Percentiles rank a stretch among this genome's conserved stretches.
These are phyloP conservation scores for Leptodermis oblonga DNA, from an alignment of 257 asterid genomes.

Conservation along the genomic window DNA sequence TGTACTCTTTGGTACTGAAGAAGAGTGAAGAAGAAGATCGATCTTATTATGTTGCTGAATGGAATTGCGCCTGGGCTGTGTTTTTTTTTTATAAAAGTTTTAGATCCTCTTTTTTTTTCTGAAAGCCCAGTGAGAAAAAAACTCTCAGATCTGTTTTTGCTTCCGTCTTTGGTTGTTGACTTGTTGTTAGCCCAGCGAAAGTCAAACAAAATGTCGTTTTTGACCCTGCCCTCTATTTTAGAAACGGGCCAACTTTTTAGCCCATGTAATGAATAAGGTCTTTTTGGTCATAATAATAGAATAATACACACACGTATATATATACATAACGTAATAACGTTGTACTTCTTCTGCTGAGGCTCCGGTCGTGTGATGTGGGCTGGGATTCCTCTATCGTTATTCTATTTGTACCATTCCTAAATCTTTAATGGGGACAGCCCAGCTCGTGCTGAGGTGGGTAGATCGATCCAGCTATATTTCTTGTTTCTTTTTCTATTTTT, in stretches of 20 bases:
- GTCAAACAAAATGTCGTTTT: not conserved
- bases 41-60: too few species aligned
- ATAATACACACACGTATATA: too few species aligned
- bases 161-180: constrained; percentile 15
- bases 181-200: constrained; percentile 18
- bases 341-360: not conserved
- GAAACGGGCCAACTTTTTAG: constrained; percentile 13
- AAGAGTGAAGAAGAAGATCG: too few species aligned
- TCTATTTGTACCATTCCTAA: not conserved
- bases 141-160: constrained; percentile 25
- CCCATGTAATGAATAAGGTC: constrained; percentile 5
- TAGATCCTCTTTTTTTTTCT: not conserved
- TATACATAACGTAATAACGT: not conserved
- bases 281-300: not conserved
- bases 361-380: constrained; percentile 8
- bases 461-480: constrained; percentile 2
- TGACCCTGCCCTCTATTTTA: not conserved
- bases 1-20: not conserved
- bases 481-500: not conserved
- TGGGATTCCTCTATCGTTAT: not conserved
- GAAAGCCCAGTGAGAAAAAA: constrained; percentile 22
- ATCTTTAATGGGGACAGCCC: constrained; percentile 7
- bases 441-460: constrained; percentile 1
- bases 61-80: constrained; percentile 10
- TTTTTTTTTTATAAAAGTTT: not conserved